Conservation (phyloP, 495 filamentous ascomycete genomes). For the Staphylotrichum longicolle region DNA sequence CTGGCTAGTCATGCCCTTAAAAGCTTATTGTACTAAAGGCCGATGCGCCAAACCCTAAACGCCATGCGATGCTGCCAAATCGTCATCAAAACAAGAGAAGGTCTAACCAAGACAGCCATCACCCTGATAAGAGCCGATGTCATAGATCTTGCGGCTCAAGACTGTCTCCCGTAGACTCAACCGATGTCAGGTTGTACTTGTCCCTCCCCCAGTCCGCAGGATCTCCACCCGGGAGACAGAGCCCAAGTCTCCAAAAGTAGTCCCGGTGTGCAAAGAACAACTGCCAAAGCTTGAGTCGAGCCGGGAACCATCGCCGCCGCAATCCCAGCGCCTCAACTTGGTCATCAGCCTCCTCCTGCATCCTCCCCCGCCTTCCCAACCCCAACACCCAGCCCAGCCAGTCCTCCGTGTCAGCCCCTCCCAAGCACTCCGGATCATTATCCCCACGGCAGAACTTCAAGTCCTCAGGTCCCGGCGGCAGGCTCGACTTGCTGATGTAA, state of each 20-base stretch:
- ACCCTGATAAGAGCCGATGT: not conserved
- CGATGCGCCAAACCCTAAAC: not conserved
- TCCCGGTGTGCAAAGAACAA: conserved; percentile 93
- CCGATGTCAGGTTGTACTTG: conserved; percentile 33
- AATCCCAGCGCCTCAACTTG: conserved; percentile 16
- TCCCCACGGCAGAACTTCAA: conserved; percentile 69
- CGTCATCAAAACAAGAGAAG: not conserved
- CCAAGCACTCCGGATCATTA: conserved; percentile 67
- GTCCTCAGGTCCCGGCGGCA: conserved; percentile 66
- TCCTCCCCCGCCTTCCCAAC: not conserved
- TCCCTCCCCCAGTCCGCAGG: conserved; percentile 62
- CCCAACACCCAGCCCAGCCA: conserved; percentile 23
- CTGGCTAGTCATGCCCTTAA: no score
- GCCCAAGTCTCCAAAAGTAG: conserved; percentile 90
- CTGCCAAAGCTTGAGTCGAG: conserved; percentile 75
- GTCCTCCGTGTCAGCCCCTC: conserved; percentile 48
- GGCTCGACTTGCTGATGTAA: conserved; percentile 67
- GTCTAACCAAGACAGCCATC: no score
- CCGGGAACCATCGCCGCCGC: conserved; percentile 47
- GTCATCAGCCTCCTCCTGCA: not conserved
- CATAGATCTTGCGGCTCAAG: conserved; percentile 21
- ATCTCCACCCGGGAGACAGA: conserved; percentile 86
- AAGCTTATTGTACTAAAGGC: no score
- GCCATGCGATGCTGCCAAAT: conserved; percentile 11
- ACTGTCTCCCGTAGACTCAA: not conserved